phyloP scores from a whole-genome alignment of 495 filamentous ascomycete genomes.

The Clavariopsis aquatica region DNA sequence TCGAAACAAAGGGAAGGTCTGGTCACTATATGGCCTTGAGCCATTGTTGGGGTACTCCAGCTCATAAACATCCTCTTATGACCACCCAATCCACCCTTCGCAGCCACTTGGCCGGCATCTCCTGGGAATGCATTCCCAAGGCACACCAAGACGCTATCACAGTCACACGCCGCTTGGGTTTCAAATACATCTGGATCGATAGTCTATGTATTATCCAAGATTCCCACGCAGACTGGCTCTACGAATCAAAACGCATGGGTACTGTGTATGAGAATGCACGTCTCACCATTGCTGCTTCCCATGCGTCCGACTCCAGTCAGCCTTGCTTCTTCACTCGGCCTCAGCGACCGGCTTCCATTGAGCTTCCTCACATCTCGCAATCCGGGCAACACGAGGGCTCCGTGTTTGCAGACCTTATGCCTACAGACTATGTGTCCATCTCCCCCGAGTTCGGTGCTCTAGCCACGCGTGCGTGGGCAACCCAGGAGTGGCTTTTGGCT shows the following conservation, averaged over 20 bases:
- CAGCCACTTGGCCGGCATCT: slow-evolving; percentile 5
- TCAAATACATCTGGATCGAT: slow-evolving; percentile 34
- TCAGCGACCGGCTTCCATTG: slow-evolving; percentile 1
- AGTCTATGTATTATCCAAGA: slow-evolving; percentile 27
- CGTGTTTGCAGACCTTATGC: slow-evolving; percentile 18
- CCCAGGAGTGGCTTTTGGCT: slow-evolving; percentile 30
- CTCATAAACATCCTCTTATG: slow-evolving; percentile 20
- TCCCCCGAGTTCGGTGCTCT: slow-evolving; percentile 22
- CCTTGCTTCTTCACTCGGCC: slow-evolving; percentile 25
- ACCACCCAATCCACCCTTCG: slow-evolving; percentile 13
- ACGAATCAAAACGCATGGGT: slow-evolving; percentile 24
- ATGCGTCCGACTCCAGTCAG: slow-evolving; percentile 28
- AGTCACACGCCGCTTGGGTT: slow-evolving; percentile 16
- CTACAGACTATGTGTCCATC: slow-evolving; percentile 13
- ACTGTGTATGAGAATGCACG: slow-evolving; percentile 23
- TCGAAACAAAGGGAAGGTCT: slow-evolving; percentile 15
- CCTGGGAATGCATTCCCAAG: slow-evolving; percentile 13
- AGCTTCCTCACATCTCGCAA: slow-evolving; percentile 14
- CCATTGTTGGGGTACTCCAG: slow-evolving; percentile 15
- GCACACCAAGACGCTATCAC: slow-evolving; percentile 21
- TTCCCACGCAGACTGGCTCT: slow-evolving; percentile 21
- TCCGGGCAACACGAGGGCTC: slow-evolving; percentile 14
- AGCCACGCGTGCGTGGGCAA: slow-evolving; percentile 16
- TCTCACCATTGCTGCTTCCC: slow-evolving; percentile 29
- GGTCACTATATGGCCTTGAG: slow-evolving; percentile 21